Evolutionary conservation across 1,139 yeast species (phyloP).

Genomic region (Diutina siamensis): DNA sequence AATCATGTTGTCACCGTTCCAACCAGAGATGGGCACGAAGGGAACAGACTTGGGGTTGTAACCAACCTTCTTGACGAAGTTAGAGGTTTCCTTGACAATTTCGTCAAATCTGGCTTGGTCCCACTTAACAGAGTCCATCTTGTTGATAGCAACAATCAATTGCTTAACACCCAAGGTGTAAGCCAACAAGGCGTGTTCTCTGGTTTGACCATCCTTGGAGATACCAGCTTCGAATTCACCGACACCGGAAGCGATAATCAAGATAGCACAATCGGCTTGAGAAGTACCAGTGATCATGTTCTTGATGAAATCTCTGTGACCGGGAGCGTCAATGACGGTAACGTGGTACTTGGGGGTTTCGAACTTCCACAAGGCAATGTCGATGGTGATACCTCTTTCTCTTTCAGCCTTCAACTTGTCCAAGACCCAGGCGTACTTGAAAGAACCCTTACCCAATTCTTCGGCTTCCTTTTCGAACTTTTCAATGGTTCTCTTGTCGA

Average conservation of each 20-base stretch:
- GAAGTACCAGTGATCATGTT: conserved; percentile 90
- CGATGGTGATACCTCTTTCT: conserved; percentile 96
- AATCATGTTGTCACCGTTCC: conserved; percentile 94
- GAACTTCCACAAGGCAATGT: conserved; percentile 92
- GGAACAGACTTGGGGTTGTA: conserved; percentile 88
- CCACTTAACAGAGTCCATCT: conserved; percentile 91
- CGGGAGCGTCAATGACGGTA: conserved; percentile 91
- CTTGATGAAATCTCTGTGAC: conserved; percentile 97
- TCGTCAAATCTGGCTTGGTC: conserved; percentile 71
- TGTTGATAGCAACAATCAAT: conserved; percentile 31
- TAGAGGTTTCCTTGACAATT: conserved; percentile 73
- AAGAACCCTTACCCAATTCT: conserved; percentile 96
- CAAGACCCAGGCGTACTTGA: conserved; percentile 97
- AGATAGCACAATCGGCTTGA: conserved; percentile 88
- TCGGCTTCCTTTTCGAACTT: conserved; percentile 99
- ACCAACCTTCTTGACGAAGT: conserved; percentile 90
- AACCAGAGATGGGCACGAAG: conserved; percentile 87
- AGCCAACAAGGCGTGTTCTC: conserved; percentile 12
- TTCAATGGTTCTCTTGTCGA: conserved; percentile 96
- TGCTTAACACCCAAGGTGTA: conserved; percentile 12
- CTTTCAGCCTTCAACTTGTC: conserved; percentile 95
- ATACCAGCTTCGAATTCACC: conserved; percentile 97
- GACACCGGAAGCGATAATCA: conserved; percentile 82
- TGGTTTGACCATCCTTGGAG: conserved; percentile 78
- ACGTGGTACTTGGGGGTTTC: conserved; percentile 92